These are phyloP conservation scores for Botrytis fabae DNA, from an alignment of 2,329 filamentous ascomycete species.

Conservation along the genomic window DNA sequence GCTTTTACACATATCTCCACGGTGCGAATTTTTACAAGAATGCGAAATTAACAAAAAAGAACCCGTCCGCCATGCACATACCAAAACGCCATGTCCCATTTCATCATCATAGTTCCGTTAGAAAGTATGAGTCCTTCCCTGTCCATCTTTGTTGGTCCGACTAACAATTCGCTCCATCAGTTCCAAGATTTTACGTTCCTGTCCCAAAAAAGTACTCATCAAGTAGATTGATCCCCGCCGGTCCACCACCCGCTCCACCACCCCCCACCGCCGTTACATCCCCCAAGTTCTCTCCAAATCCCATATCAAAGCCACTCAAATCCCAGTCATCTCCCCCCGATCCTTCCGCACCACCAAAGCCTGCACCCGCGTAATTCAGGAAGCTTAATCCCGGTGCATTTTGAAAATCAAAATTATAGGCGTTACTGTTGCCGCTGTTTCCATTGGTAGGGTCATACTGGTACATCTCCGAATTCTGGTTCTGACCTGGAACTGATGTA, in stretches of 20 bases:
- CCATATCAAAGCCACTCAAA: slow-evolving; percentile 21
- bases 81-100: background rate
- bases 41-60: background rate
- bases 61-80: background rate
- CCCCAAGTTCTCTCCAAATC: slow-evolving; percentile 32
- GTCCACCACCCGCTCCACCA: slow-evolving; percentile 31
- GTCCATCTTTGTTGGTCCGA: background rate
- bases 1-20: background rate
- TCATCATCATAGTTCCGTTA: background rate
- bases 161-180: background rate
- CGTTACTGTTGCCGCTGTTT: background rate
- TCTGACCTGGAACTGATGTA: background rate
- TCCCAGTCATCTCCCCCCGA: slow-evolving; percentile 26
- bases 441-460: slow-evolving; percentile 17
- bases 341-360: slow-evolving; percentile 27
- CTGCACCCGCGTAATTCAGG: slow-evolving; percentile 27
- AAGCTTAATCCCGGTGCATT: slow-evolving; percentile 37
- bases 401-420: slow-evolving; percentile 25
- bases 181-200: slow-evolving; percentile 36
- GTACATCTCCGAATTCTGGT: slow-evolving; percentile 30
- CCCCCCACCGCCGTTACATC: slow-evolving; percentile 35
- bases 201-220: slow-evolving; percentile 56
- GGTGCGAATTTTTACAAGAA: background rate
- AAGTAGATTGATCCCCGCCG: slow-evolving; percentile 46
- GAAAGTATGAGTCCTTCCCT: too few species aligned